Conservation (phyloP, 2,329 filamentous ascomycete genomes). For the Penicillium sclerotiorum region DNA sequence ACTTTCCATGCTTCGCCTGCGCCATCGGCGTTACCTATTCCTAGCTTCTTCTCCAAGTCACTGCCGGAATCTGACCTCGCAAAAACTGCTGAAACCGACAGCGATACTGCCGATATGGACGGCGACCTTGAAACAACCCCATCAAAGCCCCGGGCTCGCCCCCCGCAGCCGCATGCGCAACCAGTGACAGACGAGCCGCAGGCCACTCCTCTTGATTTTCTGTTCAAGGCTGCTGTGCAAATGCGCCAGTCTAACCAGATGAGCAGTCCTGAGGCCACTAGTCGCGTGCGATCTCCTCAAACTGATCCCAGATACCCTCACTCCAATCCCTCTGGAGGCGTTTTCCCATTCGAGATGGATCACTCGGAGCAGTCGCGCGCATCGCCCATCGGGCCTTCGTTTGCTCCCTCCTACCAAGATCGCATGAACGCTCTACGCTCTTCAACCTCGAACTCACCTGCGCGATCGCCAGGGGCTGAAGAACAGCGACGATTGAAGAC, state of each 20-base stretch:
- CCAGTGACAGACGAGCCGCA: slow-evolving; percentile 50
- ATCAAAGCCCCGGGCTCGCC: slow-evolving; percentile 48
- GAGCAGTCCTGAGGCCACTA: slow-evolving; percentile 44
- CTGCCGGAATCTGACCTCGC: slow-evolving; percentile 62
- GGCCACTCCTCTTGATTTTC: slow-evolving; percentile 81
- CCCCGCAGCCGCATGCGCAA: slow-evolving; percentile 28
- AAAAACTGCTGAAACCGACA: slow-evolving; percentile 41
- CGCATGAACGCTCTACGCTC: slow-evolving; percentile 49
- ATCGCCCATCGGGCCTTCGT: slow-evolving; percentile 64
- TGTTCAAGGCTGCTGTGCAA: slow-evolving; percentile 84
- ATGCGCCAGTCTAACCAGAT: slow-evolving; percentile 57
- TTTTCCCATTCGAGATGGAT: slow-evolving; percentile 72
- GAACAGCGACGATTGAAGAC: slow-evolving; percentile 47
- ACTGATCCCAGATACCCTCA: slow-evolving; percentile 44
- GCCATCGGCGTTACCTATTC: slow-evolving; percentile 84
- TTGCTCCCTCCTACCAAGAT: slow-evolving; percentile 61
- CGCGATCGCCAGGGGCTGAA: slow-evolving; percentile 35
- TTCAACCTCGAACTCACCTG: slow-evolving; percentile 28
- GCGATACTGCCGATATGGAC: slow-evolving; percentile 40
- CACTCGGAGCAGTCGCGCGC: slow-evolving; percentile 53
- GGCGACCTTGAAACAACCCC: slow-evolving; percentile 43
- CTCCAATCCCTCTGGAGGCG: slow-evolving; percentile 54
- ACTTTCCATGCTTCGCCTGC: slow-evolving; percentile 95
- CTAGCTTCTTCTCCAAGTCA: slow-evolving; percentile 81
- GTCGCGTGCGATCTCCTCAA: slow-evolving; percentile 56